These are phyloP conservation scores for Aureobasidium sp. DNA, from an alignment of 2,329 filamentous ascomycete genomes.

Conservation along the genomic window DNA sequence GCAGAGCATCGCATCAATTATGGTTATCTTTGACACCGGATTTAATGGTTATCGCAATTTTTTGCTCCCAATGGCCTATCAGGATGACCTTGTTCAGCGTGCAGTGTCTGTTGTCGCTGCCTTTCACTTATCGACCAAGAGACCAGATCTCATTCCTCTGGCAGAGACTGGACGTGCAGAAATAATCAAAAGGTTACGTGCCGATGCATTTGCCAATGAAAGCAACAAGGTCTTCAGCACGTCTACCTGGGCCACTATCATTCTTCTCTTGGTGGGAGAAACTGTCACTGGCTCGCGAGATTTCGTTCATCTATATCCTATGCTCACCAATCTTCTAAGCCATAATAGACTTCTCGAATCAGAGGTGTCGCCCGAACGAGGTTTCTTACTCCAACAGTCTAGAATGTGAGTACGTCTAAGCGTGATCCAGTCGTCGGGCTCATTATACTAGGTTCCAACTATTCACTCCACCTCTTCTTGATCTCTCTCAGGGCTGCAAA, in stretches of 20 bases:
- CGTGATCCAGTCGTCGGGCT: too few species aligned
- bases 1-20: conserved; percentile 32
- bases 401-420: conserved; percentile 26
- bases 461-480: conserved; percentile 15
- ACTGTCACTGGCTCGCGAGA: conserved; percentile 37
- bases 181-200: conserved; percentile 32
- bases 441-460: conserved; percentile 9
- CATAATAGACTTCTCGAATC: neutral
- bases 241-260: conserved; percentile 33
- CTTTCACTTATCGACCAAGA: conserved; percentile 32
- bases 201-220: conserved; percentile 26
- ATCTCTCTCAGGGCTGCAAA: conserved; percentile 7
- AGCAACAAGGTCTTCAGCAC: conserved; percentile 31
- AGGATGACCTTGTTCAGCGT: conserved; percentile 31
- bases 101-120: conserved; percentile 36
- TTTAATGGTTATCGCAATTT: conserved; percentile 36
- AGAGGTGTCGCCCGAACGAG: conserved; percentile 19
- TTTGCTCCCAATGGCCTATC: conserved; percentile 35
- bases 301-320: conserved; percentile 32
- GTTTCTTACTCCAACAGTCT: conserved; percentile 30
- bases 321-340: conserved; percentile 29
- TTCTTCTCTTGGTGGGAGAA: conserved; percentile 36
- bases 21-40: conserved; percentile 34
- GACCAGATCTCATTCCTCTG: conserved; percentile 26
- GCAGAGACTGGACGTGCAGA: conserved; percentile 33